phyloP scores from a whole-genome alignment of 139 green algal genomes.

The Closterium sp. region DNA sequence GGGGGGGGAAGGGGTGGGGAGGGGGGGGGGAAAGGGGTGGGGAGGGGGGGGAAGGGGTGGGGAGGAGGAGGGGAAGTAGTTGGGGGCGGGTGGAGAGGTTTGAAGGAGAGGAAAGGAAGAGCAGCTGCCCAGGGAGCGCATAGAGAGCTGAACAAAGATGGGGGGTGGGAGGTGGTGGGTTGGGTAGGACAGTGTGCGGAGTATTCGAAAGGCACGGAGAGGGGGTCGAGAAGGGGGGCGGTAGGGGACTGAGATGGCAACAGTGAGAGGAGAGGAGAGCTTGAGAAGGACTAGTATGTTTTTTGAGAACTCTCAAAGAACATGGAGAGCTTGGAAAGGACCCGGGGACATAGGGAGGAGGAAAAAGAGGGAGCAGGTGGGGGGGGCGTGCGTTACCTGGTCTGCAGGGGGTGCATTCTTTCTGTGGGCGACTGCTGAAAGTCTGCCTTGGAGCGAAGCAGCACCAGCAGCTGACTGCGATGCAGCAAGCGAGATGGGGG shows the following conservation, averaged over 20 bases:
- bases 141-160: neutral
- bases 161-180: neutral
- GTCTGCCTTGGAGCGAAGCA: constrained; percentile 38
- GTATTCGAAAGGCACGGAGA: too few species aligned
- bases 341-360: too few species aligned
- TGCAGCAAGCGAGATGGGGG: neutral
- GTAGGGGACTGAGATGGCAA: too few species aligned
- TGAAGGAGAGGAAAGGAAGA: neutral
- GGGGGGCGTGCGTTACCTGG: neutral
- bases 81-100: too few species aligned
- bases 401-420: neutral
- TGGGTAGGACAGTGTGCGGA: neutral
- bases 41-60: neutral
- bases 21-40: neutral
- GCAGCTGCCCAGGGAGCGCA: neutral
- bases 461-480: constrained; percentile 47
- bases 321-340: neutral
- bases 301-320: too few species aligned
- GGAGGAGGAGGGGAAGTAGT: too few species aligned
- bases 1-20: neutral
- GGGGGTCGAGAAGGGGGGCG: too few species aligned
- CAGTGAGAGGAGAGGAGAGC: neutral
- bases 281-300: too few species aligned
- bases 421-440: constrained; percentile 31
- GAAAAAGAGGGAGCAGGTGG: too few species aligned